Evolutionary conservation across 805 yeast genomes (phyloP), one percentile per base, ranked within the genome.

Genomic region (Tetrapisispora arboricola): DNA sequence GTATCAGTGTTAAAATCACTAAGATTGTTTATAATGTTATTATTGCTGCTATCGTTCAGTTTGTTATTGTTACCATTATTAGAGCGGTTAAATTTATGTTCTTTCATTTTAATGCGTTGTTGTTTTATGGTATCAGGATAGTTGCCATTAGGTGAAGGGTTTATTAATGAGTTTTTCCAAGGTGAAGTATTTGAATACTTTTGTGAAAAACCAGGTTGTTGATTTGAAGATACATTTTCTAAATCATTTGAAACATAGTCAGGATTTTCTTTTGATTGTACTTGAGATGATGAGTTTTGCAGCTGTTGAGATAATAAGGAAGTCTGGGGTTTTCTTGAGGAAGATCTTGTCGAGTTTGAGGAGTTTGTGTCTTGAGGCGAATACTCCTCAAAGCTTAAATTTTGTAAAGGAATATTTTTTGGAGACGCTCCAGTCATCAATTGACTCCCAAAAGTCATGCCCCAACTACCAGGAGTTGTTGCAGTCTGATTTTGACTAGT

Each of bases 221-320:
- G 41, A 13, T 9, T 26, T n/a, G 12, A 21, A 8, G 20, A 13
- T 11, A 35, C 16, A 13, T 18, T 25, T 19, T 40, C 28, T 6
- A 37, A 22, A 17, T 39, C 38, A 24, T 28, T 38, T 24, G 44
- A 24, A 25, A 10, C 17, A 22, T 25, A 24, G 17, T 22, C 17
- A 28, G 26, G 3, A 10, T 36, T 36, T 2, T 26, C 22, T 3
- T 10, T 17, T 10, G 13, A 10, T 21, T n/a, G 18, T 8, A 10
- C 15, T 3, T 38, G 22, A n/a, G 29, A 30, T 12, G 58, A 50
- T 10, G 58, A 51, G 34, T 52, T 54, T 30, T 56, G 62, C 19
- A 60, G 36, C 41, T 60, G 65, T 38, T 61, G 66, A 2, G 64
- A 60, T 21, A 61, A 36, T 28, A 61, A 43, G 8, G 66, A 61